Percentiles rank a stretch among this genome's conserved stretches.
These are phyloP conservation scores for Leccinum longicurvipes DNA, from an alignment of 768 basidiomycete genomes.

Conservation along the genomic window DNA sequence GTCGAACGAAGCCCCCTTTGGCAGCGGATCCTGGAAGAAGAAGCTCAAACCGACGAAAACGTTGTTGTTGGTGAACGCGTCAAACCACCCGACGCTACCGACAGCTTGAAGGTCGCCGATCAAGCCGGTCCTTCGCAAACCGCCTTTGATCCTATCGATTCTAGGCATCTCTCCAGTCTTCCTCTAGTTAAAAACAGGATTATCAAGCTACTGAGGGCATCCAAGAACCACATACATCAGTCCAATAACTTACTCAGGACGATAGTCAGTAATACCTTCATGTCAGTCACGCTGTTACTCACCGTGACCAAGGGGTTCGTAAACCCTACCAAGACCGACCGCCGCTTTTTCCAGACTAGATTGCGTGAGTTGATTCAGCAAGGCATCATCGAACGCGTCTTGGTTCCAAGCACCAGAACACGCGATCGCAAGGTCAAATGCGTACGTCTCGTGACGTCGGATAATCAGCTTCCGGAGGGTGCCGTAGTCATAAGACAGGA, in stretches of 20 bases:
- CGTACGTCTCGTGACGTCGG: slow-evolving; percentile 57
- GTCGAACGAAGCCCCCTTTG: slow-evolving; percentile 73
- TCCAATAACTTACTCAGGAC: slow-evolving; percentile 75
- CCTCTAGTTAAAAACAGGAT: slow-evolving; percentile 69
- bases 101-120: slow-evolving; percentile 22
- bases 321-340: slow-evolving; percentile 70
- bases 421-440: slow-evolving; percentile 53
- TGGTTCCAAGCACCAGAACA: slow-evolving; percentile 58
- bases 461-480: slow-evolving; percentile 33
- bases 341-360: slow-evolving; percentile 78
- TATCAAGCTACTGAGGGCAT: slow-evolving; percentile 65
- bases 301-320: slow-evolving; percentile 57
- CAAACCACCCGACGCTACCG: slow-evolving; percentile 12
- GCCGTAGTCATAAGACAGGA: slow-evolving; percentile 35
- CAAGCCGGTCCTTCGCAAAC: slow-evolving; percentile 29
- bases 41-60: slow-evolving; percentile 38
- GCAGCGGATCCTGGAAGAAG: slow-evolving; percentile 73
- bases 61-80: slow-evolving; percentile 9
- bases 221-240: slow-evolving; percentile 66
- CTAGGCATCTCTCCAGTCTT: slow-evolving; percentile 72
- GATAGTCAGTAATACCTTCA: slow-evolving; percentile 49
- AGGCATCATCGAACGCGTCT: slow-evolving; percentile 71
- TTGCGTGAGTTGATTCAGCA: slow-evolving; percentile 70
- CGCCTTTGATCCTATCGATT: slow-evolving; percentile 71
- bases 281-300: background rate